These are phyloP conservation scores for Elongisporangium prolatum DNA, from an alignment of 352 stramenopile genomes.

Conservation along the genomic window DNA sequence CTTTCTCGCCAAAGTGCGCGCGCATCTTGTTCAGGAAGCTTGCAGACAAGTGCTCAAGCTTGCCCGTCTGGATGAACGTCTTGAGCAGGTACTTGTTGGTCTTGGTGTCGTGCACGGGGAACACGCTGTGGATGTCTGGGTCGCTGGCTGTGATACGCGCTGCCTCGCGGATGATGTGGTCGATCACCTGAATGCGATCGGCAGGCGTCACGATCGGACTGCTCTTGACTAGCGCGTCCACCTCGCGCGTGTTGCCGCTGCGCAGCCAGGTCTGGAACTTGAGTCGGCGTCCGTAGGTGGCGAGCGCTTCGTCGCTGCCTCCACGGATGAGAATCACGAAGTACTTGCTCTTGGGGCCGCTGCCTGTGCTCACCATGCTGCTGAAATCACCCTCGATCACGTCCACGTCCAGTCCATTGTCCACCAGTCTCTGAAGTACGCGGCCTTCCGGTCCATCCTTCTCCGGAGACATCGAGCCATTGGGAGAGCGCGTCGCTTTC, in stretches of 20 bases:
- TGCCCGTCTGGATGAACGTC: constrained; percentile 64
- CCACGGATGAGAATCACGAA: constrained; percentile 70
- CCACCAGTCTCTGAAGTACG: constrained; percentile 58
- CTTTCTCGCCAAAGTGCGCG: constrained; percentile 80
- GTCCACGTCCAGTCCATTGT: constrained; percentile 63
- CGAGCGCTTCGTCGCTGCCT: constrained; percentile 48
- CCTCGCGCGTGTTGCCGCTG: constrained; percentile 65
- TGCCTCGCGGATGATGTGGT: constrained; percentile 75
- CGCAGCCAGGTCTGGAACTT: constrained; percentile 76
- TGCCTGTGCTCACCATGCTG: constrained; percentile 18
- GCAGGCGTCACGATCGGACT: constrained; percentile 62
- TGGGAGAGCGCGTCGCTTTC: constrained; percentile 13
- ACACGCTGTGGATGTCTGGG: constrained; percentile 62
- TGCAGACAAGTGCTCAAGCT: constrained; percentile 59
- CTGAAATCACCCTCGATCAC: constrained; percentile 73
- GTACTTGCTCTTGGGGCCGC: constrained; percentile 47
- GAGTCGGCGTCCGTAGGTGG: constrained; percentile 51
- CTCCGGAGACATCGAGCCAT: constrained; percentile 12
- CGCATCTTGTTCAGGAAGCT: constrained; percentile 57
- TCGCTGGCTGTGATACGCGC: constrained; percentile 53
- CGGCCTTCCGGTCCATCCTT: constrained; percentile 30
- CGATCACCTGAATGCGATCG: constrained; percentile 77
- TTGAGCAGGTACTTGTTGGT: constrained; percentile 72
- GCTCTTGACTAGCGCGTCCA: constrained; percentile 52
- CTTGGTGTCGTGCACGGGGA: constrained; percentile 68